Percentiles rank a stretch among this genome's conserved stretches.
Evolutionary conservation across 1,139 yeast species (phyloP).

Genomic region (Magnusiomyces suaveolens): DNA sequence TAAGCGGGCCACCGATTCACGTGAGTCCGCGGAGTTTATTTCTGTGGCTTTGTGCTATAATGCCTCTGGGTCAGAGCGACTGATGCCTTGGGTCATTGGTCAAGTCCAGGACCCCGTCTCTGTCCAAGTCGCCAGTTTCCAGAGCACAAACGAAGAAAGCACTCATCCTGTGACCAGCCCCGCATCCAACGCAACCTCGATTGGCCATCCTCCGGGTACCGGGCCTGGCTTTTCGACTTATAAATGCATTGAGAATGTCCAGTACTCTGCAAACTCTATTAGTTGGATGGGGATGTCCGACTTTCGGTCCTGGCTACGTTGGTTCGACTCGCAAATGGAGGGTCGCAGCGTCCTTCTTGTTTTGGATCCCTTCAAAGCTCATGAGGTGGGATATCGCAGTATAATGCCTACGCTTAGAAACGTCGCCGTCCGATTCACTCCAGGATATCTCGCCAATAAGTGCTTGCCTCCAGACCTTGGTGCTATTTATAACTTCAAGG

Average conservation of each 20-base stretch:
- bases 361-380: conserved; percentile 12
- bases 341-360: conserved; percentile 10
- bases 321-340: conserved; percentile 13
- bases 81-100: conserved; percentile 15
- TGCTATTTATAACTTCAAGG: conserved; percentile 13
- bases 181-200: not conserved
- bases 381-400: conserved; percentile 9
- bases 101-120: conserved; percentile 10
- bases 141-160: not conserved
- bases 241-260: not conserved
- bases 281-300: conserved; percentile 14
- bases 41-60: conserved; percentile 13
- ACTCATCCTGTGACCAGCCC: not conserved
- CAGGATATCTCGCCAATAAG: conserved; percentile 6
- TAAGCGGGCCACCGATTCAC: not conserved
- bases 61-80: conserved; percentile 12
- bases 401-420: conserved; percentile 6
- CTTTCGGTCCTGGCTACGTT: conserved; percentile 12
- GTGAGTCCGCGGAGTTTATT: not conserved
- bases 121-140: conserved; percentile 9
- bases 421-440: conserved; percentile 9
- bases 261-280: conserved; percentile 12
- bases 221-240: not conserved
- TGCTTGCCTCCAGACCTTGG: conserved; percentile 12
- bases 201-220: not conserved